Conservation (phyloP, 1,139 yeast species). For the Kodamaea alishanica region DNA sequence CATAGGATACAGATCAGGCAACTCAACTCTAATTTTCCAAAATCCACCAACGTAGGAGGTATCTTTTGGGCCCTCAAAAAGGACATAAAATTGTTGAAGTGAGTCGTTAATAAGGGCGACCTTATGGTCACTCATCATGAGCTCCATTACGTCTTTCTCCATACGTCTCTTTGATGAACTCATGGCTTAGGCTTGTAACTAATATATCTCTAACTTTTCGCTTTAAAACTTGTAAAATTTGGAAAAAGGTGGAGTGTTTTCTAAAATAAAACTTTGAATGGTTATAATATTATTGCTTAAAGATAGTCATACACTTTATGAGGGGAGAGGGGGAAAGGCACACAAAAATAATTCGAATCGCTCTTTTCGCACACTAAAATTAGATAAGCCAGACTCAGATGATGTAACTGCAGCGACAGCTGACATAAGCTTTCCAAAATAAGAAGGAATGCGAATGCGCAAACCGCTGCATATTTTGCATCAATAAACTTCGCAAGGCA, state of each 20-base stretch:
- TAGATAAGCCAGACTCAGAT: too few relatives aligned
- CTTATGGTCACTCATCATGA: constrained; percentile 94
- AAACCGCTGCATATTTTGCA: too few relatives aligned
- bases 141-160: constrained; percentile 94
- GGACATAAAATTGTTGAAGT: constrained; percentile 86
- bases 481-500: too few relatives aligned
- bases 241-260: neutral
- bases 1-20: constrained; percentile 94
- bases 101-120: constrained; percentile 82
- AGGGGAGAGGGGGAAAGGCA: too few relatives aligned
- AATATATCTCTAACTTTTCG: neutral
- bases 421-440: too few relatives aligned
- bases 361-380: too few relatives aligned
- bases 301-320: constrained; percentile 4
- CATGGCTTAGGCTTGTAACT: constrained; percentile 19
- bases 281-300: neutral
- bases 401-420: too few relatives aligned
- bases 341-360: too few relatives aligned
- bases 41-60: constrained; percentile 88
- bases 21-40: constrained; percentile 90
- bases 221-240: constrained; percentile 1
- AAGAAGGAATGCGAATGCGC: too few relatives aligned
- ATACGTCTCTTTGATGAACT: constrained; percentile 84
- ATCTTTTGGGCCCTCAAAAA: constrained; percentile 83
- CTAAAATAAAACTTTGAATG: neutral